Evolutionary conservation across 495 filamentous ascomycete species (phyloP), one percentile per base, ranked within the genome.

Genomic region (Schizothecium vesticola): DNA sequence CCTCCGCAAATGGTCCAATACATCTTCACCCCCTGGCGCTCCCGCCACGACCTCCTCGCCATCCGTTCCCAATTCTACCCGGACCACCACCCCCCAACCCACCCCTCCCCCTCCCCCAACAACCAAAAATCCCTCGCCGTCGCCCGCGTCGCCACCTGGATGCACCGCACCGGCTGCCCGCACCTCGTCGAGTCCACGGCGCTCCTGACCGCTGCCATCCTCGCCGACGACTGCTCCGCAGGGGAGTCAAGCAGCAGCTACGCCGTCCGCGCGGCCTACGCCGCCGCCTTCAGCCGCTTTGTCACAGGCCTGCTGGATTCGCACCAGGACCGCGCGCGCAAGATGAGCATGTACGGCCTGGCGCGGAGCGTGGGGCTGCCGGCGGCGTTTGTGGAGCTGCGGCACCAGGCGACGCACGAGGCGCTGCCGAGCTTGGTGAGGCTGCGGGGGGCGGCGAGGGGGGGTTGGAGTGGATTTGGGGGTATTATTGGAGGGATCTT

Each of bases 341-440:
- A 91, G 67, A 83, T 87, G 73, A 89, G 89, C 74, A 97, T 97
- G 94, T 93, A 92, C 76, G 83, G 87, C 31, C 83, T 93, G 12
- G 94, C 94, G 1, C 84, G 86, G 71, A 87, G 87, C 63, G 83
- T 95, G 21, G 90, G 88, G 0, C 82, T 97, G 23, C 92, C 94
- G 5, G 87, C 89, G 9, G 88, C 90, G 0, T 95, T 97, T 76
- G 93, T 97, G 43, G 93, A 97, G 79, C 81, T 97, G 63, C 84
- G 94, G 21, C 94, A 98, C 74, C 90, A 95, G 76, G 91, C 91
- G 33, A 95, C 92, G 51, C 94, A 98, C 77, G 90, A 93, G 70
- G 90, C 92, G 72, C 79, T 97, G 64, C 94, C 94, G 1, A 86
- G 87, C 1, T 79, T 97, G 63, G 79, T 84, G 8, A 86, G 91